A percentile compares a stretch with the other conserved stretches of the same genome.
Conservation (phyloP, 2,329 filamentous ascomycete species). For the Xylaria sp. region DNA sequence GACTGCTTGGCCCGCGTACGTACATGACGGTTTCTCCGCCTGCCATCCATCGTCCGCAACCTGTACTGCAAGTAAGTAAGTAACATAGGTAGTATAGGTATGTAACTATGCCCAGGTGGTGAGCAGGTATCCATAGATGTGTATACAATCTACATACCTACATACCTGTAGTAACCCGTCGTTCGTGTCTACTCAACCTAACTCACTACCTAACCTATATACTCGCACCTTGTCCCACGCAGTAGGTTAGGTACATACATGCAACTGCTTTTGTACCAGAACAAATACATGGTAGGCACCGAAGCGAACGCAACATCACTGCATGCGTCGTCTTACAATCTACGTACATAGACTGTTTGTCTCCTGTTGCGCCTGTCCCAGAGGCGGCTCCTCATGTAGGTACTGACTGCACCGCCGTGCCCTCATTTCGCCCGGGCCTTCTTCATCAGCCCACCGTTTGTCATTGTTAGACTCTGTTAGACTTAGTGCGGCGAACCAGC, state of each 20-base stretch:
- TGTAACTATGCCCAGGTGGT: too few relatives aligned
- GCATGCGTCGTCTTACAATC: conserved; percentile 22
- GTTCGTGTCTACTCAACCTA: conserved; percentile 19
- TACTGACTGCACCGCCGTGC: conserved; percentile 24
- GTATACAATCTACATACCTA: too few relatives aligned
- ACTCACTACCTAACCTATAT: too few relatives aligned
- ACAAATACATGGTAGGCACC: conserved; percentile 16
- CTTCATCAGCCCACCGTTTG: conserved; percentile 25
- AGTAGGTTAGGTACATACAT: background rate
- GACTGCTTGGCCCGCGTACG: conserved; percentile 4
- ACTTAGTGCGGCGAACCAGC: conserved; percentile 9
- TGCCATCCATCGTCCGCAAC: conserved; percentile 10
- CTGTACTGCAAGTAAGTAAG: background rate
- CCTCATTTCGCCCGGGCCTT: conserved; percentile 23
- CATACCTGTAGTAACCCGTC: too few relatives aligned
- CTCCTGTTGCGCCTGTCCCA: conserved; percentile 19
- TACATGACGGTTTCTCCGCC: conserved; percentile 14
- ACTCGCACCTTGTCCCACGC: conserved; percentile 22
- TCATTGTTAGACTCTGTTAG: background rate
- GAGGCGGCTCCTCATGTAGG: conserved; percentile 8
- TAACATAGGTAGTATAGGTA: too few relatives aligned
- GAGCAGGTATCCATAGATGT: background rate
- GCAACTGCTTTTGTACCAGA: conserved; percentile 14
- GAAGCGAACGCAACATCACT: conserved; percentile 34
- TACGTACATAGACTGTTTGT: conserved; percentile 28